Evolutionary conservation across 2,329 filamentous ascomycete species (phyloP), one percentile per base, ranked within the genome.

Genomic region (Mycosphaerella sp.): DNA sequence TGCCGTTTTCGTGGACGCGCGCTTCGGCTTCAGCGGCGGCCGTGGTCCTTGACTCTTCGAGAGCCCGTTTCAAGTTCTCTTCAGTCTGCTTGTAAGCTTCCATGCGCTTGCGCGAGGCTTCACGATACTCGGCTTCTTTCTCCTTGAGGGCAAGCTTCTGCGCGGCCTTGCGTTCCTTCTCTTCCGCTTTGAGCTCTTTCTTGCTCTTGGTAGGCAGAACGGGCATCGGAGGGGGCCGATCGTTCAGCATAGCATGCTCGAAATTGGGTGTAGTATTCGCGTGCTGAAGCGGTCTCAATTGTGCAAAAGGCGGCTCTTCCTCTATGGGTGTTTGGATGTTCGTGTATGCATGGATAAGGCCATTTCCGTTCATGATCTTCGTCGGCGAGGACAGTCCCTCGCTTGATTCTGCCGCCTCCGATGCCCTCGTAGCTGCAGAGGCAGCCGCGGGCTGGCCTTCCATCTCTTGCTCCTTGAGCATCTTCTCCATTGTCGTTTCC

Each of bases 381-480:
- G 56, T 50, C 1, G 56, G 57, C 10, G 61, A 50, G 58, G 64
- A 35, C 1, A 55, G 43, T 6, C 54, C 49, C 27, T 64, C 58
- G 18, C 57, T 59, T 2, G 54, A 58, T 13, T 53, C 55, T 16
- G 36, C 70, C 54, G 43, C 70, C 64, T 53, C 68, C 60, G 53
- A 71, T 58, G 54, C 68, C 70, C 62, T 74, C 60, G 34, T 49
- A 9, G 55, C 39, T 13, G 49, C 44, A 68, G 66, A 52, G 79
- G 75, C 64, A 78, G 72, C 49, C 75, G 74, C 58, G 83, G 61
- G 47, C 17, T 77, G 70, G 9, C 85, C 85, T 67, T 95, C 89
- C 41, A 81, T 84, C 62, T 94, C 89, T 66, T 94, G 86, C 69
- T 97, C 90, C 50, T 82, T 84, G 63, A 80, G 74, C 62, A 85